Evolutionary conservation across 2,329 filamentous ascomycete species (phyloP), one percentile per base, ranked within the genome.

Genomic region (Colletotrichum cuscutae): DNA sequence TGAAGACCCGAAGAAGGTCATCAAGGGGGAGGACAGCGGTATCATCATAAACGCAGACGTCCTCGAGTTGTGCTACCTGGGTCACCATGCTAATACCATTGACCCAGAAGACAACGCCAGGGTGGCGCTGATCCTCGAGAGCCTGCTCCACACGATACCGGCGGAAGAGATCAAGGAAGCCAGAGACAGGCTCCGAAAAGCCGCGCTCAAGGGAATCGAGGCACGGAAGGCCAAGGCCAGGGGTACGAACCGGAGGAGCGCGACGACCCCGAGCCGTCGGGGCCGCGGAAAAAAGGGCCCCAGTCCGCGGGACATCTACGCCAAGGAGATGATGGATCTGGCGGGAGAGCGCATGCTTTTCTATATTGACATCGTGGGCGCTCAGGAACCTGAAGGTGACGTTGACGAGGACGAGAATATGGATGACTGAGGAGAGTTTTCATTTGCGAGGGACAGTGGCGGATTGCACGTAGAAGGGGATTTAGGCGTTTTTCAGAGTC

Each of bases 61-160:
- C 74, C 79, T 90, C 54, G 83, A 87, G 77, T 79, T 85, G 56
- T 91, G 91, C 77, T 95, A 91, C 79, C 86, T 95, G 2, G 89
- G 89, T 0, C 91, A 88, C 75, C 85, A 92, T 0, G 92, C 94
- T 1, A 91, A 89, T 71, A 90, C 87, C 0, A 84, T 88, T 15
- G 86, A 85, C 7, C 81, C 88, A 0, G 87, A 89, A 24, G 93
- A 95, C 74, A 95, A 97, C 76, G 91, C 92, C 32, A 93, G 93
- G 79, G 86, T 95, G 49, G 91, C 92, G 2, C 81, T 95, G 11
- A 80, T 93, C 35, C 83, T 95, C 0, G 94, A 96, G 81, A 86
- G 86, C 2, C 81, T 94, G 62, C 77, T 94, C 35, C 86, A 91
- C 58, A 82, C 91, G 7, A 80, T 89, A 3, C 87, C 85, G 81